A percentile compares a stretch with the other conserved stretches of the same genome.
These are phyloP conservation scores for Teratosphaeria nubilosa DNA, from an alignment of 2,329 filamentous ascomycete genomes.

Conservation along the genomic window DNA sequence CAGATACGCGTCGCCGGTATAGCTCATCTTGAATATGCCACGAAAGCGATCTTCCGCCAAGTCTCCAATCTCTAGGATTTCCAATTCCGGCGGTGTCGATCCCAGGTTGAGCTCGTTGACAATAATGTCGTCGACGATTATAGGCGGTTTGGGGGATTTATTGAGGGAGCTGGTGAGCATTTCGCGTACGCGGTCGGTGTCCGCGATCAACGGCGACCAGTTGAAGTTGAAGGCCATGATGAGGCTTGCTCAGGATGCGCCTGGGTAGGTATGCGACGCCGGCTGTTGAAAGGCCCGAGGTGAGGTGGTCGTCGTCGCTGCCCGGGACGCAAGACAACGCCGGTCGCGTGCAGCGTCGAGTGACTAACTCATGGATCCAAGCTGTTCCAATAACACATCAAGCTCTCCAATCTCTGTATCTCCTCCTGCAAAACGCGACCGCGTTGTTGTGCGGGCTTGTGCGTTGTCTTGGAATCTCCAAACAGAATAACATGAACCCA, in stretches of 20 bases:
- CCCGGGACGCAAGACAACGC: constrained; percentile 11
- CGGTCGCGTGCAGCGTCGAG: not conserved
- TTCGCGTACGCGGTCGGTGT: constrained; percentile 83
- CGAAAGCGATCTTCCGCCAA: constrained; percentile 93
- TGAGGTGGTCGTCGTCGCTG: constrained; percentile 1
- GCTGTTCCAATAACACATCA: not conserved
- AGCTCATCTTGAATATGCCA: constrained; percentile 99
- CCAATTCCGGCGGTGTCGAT: constrained; percentile 84
- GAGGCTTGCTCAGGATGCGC: not conserved
- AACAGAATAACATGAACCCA: not conserved
- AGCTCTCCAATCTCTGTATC: not conserved
- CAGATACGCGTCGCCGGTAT: constrained; percentile 87
- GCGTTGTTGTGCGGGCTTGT: not conserved
- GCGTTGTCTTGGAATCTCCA: not conserved
- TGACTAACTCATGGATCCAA: not conserved
- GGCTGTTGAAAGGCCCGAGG: constrained; percentile 7
- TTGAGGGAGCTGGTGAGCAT: constrained; percentile 91
- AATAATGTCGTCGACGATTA: constrained; percentile 98
- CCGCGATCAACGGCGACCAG: constrained; percentile 97
- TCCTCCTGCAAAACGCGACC: not conserved
- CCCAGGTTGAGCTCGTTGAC: constrained; percentile 96
- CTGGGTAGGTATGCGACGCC: not conserved
- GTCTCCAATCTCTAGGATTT: constrained; percentile 96
- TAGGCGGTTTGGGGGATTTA: constrained; percentile 94
- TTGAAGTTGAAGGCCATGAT: constrained; percentile 99